phyloP scores from a whole-genome alignment of 2,329 filamentous ascomycete species.

The Pseudocercospora crystallina region DNA sequence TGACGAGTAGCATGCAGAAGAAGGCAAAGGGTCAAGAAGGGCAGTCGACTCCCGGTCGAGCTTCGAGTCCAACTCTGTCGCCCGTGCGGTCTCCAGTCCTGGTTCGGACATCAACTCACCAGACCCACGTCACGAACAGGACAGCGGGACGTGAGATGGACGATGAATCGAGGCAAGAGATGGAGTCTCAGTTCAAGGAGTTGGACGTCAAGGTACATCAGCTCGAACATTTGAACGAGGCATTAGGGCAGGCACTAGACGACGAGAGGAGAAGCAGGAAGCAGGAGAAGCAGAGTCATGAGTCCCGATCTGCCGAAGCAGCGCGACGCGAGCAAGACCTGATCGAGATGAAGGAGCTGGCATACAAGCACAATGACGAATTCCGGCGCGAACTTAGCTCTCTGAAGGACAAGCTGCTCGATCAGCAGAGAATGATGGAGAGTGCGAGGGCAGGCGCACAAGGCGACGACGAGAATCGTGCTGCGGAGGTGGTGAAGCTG shows the following conservation, averaged over 20 bases:
- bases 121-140: slow-evolving; percentile 5
- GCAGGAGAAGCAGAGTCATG: slow-evolving; percentile 22
- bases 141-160: slow-evolving; percentile 7
- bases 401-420: slow-evolving; percentile 23
- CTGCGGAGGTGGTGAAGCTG: slow-evolving; percentile 22
- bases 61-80: slow-evolving; percentile 33
- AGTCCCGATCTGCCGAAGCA: slow-evolving; percentile 21
- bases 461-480: slow-evolving; percentile 14
- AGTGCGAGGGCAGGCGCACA: slow-evolving; percentile 10
- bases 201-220: slow-evolving; percentile 29
- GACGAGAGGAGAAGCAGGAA: slow-evolving; percentile 27
- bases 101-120: slow-evolving; percentile 14
- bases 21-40: slow-evolving; percentile 11
- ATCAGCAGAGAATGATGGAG: slow-evolving; percentile 17
- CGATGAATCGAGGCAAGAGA: slow-evolving; percentile 16
- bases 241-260: slow-evolving; percentile 26
- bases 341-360: slow-evolving; percentile 27
- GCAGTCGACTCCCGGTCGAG: slow-evolving; percentile 25
- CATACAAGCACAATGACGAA: slow-evolving; percentile 24
- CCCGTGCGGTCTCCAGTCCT: slow-evolving; percentile 28
- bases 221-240: slow-evolving; percentile 29
- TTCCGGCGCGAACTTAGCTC: slow-evolving; percentile 24
- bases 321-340: slow-evolving; percentile 25
- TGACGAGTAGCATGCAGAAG: slow-evolving; percentile 4
- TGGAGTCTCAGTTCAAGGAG: slow-evolving; percentile 26